Evolutionary conservation across 805 yeast species (phyloP).

Genomic region (Spathaspora arborariae): DNA sequence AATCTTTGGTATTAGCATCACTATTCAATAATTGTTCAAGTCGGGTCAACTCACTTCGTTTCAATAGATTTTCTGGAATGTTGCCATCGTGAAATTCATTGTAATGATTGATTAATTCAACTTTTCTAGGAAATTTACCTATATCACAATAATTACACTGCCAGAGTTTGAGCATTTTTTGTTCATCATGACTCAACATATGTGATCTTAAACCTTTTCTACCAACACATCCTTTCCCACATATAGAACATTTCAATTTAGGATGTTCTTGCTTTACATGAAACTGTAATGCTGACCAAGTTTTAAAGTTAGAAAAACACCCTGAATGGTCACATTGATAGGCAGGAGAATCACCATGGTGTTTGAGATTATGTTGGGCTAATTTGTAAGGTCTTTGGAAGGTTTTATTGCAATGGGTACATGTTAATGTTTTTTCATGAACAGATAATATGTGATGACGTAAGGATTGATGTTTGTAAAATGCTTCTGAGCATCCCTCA

Average conservation of each 20-base stretch:
- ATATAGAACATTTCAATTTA: slow-evolving; percentile 55
- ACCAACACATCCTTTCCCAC: slow-evolving; percentile 74
- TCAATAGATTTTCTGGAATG: slow-evolving; percentile 29
- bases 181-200: slow-evolving; percentile 61
- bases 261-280: slow-evolving; percentile 77
- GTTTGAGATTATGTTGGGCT: slow-evolving; percentile 60
- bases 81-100: slow-evolving; percentile 42
- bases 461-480: slow-evolving; percentile 71
- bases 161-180: slow-evolving; percentile 56
- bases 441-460: slow-evolving; percentile 64
- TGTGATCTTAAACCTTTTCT: slow-evolving; percentile 67
- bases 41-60: slow-evolving; percentile 17
- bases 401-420: slow-evolving; percentile 59
- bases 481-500: slow-evolving; percentile 62
- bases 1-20: slow-evolving; percentile 3
- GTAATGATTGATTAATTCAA: slow-evolving; percentile 56
- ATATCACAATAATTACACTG: slow-evolving; percentile 54
- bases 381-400: slow-evolving; percentile 66
- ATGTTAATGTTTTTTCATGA: slow-evolving; percentile 55
- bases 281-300: slow-evolving; percentile 68
- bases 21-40: slow-evolving; percentile 17
- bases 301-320: slow-evolving; percentile 57
- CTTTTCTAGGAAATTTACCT: slow-evolving; percentile 51
- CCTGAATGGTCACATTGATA: slow-evolving; percentile 62
- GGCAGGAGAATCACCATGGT: slow-evolving; percentile 54